Percentiles rank a stretch among this genome's conserved stretches.
These are phyloP conservation scores for Backusella liffmaniae DNA, from an alignment of 192 early-diverging fungal genomes.

Conservation along the genomic window DNA sequence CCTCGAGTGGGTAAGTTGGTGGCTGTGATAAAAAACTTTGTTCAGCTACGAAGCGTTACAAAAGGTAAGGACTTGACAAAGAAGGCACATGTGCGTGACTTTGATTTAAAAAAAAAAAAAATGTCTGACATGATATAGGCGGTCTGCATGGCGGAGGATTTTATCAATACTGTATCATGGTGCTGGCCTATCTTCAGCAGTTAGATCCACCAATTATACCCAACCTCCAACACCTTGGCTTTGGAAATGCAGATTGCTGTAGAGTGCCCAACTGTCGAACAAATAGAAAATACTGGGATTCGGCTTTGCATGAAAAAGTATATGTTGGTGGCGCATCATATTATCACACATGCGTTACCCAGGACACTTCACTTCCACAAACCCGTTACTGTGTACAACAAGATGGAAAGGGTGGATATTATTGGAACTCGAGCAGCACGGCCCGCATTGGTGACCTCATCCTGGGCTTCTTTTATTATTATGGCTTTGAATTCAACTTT, in stretches of 20 bases:
- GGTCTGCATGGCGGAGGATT: neutral
- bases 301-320: too few relatives aligned
- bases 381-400: neutral
- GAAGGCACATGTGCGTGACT: neutral
- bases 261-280: neutral
- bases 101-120: neutral
- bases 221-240: neutral
- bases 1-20: neutral
- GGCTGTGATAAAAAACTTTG: neutral
- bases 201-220: conserved; percentile 10
- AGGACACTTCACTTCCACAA: neutral
- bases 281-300: neutral
- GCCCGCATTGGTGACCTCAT: neutral
- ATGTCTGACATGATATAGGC: neutral
- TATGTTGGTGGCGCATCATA: neutral
- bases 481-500: conserved; percentile 1
- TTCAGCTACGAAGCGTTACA: neutral
- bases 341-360: neutral
- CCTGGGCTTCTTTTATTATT: conserved; percentile 9
- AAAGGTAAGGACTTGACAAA: neutral
- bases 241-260: neutral
- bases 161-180: neutral
- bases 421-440: neutral
- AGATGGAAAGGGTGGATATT: neutral
- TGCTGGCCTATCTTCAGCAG: neutral